Evolutionary conservation across 768 basidiomycete genomes (phyloP).

Genomic region (Paxillus rubicundulus): DNA sequence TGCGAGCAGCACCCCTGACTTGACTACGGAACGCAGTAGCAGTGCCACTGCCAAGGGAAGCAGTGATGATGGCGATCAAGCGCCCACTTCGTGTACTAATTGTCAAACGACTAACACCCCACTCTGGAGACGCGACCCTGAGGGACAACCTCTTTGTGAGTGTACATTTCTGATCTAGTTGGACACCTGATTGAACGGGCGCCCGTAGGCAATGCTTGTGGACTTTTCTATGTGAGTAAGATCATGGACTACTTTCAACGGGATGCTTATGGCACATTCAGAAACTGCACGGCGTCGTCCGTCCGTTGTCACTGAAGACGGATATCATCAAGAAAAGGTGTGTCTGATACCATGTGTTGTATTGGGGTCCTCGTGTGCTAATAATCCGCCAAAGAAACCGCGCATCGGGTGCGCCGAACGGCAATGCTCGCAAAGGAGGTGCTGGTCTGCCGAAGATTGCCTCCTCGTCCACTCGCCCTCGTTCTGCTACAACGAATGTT

Average conservation of each 20-base stretch:
- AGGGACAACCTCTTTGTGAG: conserved; percentile 88
- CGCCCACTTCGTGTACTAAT: conserved; percentile 87
- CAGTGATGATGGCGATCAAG: conserved; percentile 64
- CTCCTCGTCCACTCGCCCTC: conserved; percentile 67
- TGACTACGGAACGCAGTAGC: conserved; percentile 34
- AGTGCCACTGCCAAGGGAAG: conserved; percentile 36
- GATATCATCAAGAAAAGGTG: conserved; percentile 97
- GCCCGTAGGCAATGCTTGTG: conserved; percentile 78
- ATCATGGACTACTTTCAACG: background rate
- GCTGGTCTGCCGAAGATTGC: conserved; percentile 72
- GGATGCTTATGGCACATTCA: conserved; percentile 32
- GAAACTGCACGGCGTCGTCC: conserved; percentile 95
- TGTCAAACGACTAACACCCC: conserved; percentile 96
- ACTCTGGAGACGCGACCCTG: conserved; percentile 88
- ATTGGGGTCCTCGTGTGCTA: background rate
- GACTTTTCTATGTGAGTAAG: conserved; percentile 81
- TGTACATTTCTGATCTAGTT: conserved; percentile 15
- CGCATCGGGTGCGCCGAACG: conserved; percentile 71
- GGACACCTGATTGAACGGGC: conserved; percentile 15
- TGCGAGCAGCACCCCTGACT: conserved; percentile 68
- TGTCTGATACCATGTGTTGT: conserved; percentile 8
- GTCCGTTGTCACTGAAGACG: conserved; percentile 93
- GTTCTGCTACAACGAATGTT: conserved; percentile 65
- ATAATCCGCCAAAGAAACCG: conserved; percentile 55
- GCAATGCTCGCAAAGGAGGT: conserved; percentile 60